Base-by-base conservation (phyloP, 2,329 filamentous ascomycete genomes). In the Lomentospora prolificans region DNA sequence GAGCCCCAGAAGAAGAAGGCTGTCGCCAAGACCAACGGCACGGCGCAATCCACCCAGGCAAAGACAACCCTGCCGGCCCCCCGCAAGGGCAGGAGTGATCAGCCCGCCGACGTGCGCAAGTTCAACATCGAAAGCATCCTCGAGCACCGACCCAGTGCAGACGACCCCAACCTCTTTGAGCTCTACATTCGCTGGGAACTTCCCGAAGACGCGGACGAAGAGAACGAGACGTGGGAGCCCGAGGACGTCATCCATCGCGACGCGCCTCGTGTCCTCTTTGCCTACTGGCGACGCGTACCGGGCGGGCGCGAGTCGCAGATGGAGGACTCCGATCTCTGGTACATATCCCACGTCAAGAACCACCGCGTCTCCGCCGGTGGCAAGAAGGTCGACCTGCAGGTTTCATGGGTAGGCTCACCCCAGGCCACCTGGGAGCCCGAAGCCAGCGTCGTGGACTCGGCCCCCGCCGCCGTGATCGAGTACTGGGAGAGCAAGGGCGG, bases 371-470 rank as follows among this genome's bases (percentile, higher is more conserved):
- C 36, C n/a, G 64, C 61, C 9, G 60, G 59, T 14, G 60, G 64
- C 10, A 60, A 59, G 10, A 61, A 65, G 41, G 24, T 46, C 22
- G 60, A 61, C 19, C 58, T 70, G 28, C 57, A 64, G 7, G 67
- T 72, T 1, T 69, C 71, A 57, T 72, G 69, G 69, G 57, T 70
- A 3, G 69, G 69, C 9, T 61, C 61, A 3, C 55, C 60, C 7
- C 53, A 58, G 8, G 65, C 69, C 0, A 64, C 65, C 2, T 72
- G 69, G 69, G 61, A 68, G 57, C 57, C 63, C 1, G 58, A 61
- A 4, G 50, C 51, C 1, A 57, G 51, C 3, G 60, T 71, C 0
- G 58, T 66, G 39, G 58, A 64, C 55, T 62, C 64, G 2, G 67
- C 66, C 4, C 61, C 62, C 2, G 58, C 59, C 5, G 50, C 66